Evolutionary conservation across 2,329 filamentous ascomycete genomes (phyloP), one percentile per base, ranked within the genome.

Genomic region (Cordyceps javanica): DNA sequence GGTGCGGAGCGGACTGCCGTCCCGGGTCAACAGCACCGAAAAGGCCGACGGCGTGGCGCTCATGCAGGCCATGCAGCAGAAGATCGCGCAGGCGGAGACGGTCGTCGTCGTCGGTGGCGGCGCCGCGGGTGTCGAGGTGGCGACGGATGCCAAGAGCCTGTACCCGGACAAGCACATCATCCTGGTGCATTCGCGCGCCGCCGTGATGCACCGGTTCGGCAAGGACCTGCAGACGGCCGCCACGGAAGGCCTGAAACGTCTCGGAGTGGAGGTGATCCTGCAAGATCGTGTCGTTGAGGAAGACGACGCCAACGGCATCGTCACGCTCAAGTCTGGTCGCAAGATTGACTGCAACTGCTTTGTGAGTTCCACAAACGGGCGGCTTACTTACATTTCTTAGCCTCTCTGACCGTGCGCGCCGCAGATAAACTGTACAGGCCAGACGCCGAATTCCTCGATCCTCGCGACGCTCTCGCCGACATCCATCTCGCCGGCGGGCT

Each of bases 101-200:
- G 62, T 82, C 7, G 77, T 81, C 2, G 73, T 83, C 0, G 73
- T 82, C 0, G 84, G 83, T 2, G 83, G 82, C 0, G 83, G 83
- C 3, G 82, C 84, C 0, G 83, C 83, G 0, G 84, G 84, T 1
- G 79, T 87, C 0, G 81, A 87, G 67, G 69, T 86, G 34, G 82
- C 82, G 0, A 77, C 81, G 0, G 83, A 87, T 63, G 78, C 81
- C 10, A 85, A 84, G 66, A 73, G 73, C 5, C 65, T 71, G 10
- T 83, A 82, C 61, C 81, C 82, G 0, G 73, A 78, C 7, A 87
- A 87, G 68, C 67, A 70, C 0, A 77, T 87, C 10, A 76, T 76
- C 0, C 65, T 87, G 7, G 73, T 87, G 0, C 83, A 87, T 65
- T 86, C 84, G 1, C 71, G 82, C 16, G 66, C 69, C 2, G 71